Percentiles rank a stretch among this genome's conserved stretches.
phyloP scores from a whole-genome alignment of 2,329 filamentous ascomycete species.

The Hypoxylon sp. region DNA sequence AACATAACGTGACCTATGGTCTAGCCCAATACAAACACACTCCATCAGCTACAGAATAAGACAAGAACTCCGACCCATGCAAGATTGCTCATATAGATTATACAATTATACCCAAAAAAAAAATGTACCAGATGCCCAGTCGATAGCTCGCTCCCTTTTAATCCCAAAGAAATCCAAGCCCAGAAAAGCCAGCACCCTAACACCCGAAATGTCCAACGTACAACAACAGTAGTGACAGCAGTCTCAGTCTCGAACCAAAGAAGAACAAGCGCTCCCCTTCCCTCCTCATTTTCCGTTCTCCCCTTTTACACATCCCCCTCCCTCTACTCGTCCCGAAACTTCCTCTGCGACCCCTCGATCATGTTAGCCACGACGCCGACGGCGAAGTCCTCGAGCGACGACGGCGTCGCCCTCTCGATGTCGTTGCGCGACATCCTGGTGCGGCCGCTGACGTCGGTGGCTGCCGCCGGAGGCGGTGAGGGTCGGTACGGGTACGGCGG shows the following conservation, averaged over 20 bases:
- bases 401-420: not conserved
- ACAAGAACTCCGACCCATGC: constrained; percentile 20
- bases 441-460: not conserved
- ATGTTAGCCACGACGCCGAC: constrained; percentile 36
- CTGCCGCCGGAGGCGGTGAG: not conserved
- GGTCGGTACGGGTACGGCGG: not conserved
- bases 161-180: not conserved
- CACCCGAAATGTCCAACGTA: not conserved
- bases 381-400: constrained; percentile 20
- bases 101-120: constrained; percentile 21
- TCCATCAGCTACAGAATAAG: not conserved
- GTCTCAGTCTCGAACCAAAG: not conserved
- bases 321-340: constrained; percentile 10
- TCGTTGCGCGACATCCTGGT: not conserved
- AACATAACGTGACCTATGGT: not conserved
- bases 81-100: constrained; percentile 12
- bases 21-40: not conserved
- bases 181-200: not conserved
- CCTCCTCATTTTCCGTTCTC: not conserved
- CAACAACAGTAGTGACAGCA: not conserved
- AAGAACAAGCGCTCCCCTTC: not conserved
- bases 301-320: not conserved
- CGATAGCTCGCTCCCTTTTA: not conserved
- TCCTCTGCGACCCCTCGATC: constrained; percentile 36
- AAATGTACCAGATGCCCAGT: not conserved